Percentiles rank a stretch among this genome's conserved stretches.
These are phyloP conservation scores for Polychytrium aggregatum DNA, from an alignment of 192 early-diverging fungal genomes.

Conservation along the genomic window DNA sequence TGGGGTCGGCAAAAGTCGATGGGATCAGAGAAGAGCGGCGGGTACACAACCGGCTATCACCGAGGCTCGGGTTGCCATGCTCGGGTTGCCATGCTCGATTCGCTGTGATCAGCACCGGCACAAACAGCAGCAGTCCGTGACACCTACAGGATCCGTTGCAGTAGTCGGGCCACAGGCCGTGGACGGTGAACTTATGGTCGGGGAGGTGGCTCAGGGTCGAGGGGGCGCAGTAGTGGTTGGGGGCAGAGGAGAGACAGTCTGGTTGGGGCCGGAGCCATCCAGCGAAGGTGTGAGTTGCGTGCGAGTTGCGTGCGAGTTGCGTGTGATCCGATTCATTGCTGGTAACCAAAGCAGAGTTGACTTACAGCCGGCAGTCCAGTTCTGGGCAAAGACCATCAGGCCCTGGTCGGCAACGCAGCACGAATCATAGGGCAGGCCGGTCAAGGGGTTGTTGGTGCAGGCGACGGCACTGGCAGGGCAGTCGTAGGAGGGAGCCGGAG, in stretches of 20 bases:
- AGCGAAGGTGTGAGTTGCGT: too few species aligned
- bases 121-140: too few species aligned
- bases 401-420: constrained; percentile 47
- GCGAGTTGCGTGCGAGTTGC: too few species aligned
- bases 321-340: too few species aligned
- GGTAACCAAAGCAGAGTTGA: too few species aligned
- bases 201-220: constrained; percentile 2
- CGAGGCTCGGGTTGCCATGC: too few species aligned
- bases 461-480: constrained; percentile 6
- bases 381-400: constrained; percentile 38
- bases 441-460: constrained; percentile 8
- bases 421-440: constrained; percentile 3
- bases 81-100: too few species aligned
- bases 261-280: too few species aligned
- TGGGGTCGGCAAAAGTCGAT: too few species aligned
- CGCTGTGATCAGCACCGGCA: too few species aligned
- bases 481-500: neutral
- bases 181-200: constrained; percentile 45
- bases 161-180: constrained; percentile 73
- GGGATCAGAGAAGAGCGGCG: too few species aligned
- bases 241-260: constrained; percentile 23
- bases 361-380: constrained; percentile 51
- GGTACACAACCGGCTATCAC: too few species aligned
- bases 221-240: constrained; percentile 5
- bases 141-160: constrained; percentile 39